Evolutionary conservation across 441 rosid species (phyloP).

Genomic region (Euphorbia celastroides): DNA sequence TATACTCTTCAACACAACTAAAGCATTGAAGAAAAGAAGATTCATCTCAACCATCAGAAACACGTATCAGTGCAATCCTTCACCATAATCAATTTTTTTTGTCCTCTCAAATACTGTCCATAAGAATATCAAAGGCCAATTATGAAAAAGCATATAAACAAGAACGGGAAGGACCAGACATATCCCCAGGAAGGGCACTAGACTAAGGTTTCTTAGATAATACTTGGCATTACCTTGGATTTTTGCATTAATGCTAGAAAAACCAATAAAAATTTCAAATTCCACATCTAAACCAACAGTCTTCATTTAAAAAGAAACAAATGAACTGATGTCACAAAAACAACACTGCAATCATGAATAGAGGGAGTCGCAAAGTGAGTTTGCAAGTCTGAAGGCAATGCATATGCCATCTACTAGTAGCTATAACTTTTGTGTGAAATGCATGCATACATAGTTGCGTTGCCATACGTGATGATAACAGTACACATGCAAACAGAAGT

Average conservation of each 20-base stretch:
- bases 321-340: neutral
- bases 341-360: neutral
- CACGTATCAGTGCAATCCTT: neutral
- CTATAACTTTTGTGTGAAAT: neutral
- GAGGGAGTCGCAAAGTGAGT: neutral
- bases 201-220: neutral
- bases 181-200: neutral
- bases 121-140: neutral
- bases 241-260: neutral
- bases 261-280: neutral
- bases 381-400: neutral
- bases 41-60: neutral
- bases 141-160: neutral
- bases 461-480: neutral
- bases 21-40: neutral
- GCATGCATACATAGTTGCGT: neutral
- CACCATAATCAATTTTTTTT: neutral
- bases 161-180: slow-evolving; percentile 1
- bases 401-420: neutral
- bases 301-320: slow-evolving; percentile 3
- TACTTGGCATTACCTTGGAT: neutral
- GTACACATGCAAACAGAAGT: neutral
- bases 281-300: slow-evolving; percentile 5
- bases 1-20: neutral
- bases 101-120: neutral